Evolutionary conservation across 1,284 basidiomycete genomes (phyloP), one percentile per base, ranked within the genome.

Genomic region (Jaminaea rosea): DNA sequence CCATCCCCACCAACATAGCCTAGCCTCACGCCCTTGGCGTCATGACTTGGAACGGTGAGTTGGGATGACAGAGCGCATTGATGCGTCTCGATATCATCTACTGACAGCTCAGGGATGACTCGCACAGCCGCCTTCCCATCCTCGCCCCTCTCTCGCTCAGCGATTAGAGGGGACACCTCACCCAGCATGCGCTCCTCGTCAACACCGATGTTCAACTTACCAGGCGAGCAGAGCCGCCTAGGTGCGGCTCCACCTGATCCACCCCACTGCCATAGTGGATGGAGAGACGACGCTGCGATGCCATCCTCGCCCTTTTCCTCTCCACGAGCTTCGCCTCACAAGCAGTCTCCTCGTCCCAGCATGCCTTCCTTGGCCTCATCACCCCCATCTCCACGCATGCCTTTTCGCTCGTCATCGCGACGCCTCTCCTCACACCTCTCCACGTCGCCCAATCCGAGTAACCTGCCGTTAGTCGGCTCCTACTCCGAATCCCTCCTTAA

Each of bases 401-500:
- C 29, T 31, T 31, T 15, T 8, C 29, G 29, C 29, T 8, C n/a
- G n/a, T n/a, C 19, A n/a, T 13, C 19, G 13, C 5, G 39, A 3
- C 15, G 13, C 39, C 24, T 23, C 23, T 42, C 39, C 4, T 21
- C 17, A 5, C 39, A 42, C 39, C 23, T 9, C 19, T 42, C 39
- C 23, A 42, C 39, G 3, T 42, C 39, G 13, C 56, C 55, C 0
- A 54, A 55, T 1, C 54, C 60, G 41, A 62, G 50, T 42, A 60
- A 62, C 42, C 57, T 59, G 53, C 62, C 62, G 7, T 59, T 76
- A 28, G 63, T 75, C 29, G 75, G 75, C n/a, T 69, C 65, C 2
- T 76, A 74, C 51, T 74, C 76, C 49, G 62, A 73, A 26, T 76
- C 74, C 1, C 67, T 76, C 3, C 58, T 76, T 3, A 55, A 63